These are phyloP conservation scores for Tuber indicum DNA, from an alignment of 495 filamentous ascomycete species.

Conservation along the genomic window DNA sequence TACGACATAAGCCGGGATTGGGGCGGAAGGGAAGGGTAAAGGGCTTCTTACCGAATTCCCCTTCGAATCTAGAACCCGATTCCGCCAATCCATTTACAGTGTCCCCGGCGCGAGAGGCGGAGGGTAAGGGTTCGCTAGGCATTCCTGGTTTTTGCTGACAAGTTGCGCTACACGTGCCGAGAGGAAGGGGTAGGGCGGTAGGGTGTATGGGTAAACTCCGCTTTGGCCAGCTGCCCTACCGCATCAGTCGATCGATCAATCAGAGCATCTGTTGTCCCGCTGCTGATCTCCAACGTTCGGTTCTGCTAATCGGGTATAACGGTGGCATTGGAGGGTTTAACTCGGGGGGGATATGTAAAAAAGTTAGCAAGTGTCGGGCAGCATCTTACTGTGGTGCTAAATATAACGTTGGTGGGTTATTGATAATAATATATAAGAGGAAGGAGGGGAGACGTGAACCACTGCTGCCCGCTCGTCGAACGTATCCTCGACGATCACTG, in stretches of 20 bases:
- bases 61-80: neutral
- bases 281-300: neutral
- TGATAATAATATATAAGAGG: neutral
- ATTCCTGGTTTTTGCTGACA: neutral
- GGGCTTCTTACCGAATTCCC: neutral
- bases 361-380: neutral
- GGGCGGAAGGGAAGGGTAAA: neutral
- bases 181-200: neutral
- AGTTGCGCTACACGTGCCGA: neutral
- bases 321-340: neutral
- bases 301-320: neutral
- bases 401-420: neutral
- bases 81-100: neutral
- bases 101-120: neutral
- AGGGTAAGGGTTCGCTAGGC: neutral
- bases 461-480: neutral
- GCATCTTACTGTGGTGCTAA: slow-evolving; percentile 1
- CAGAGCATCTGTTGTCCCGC: neutral
- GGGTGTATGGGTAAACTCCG: neutral
- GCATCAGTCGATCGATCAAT: neutral
- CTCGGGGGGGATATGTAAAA: neutral
- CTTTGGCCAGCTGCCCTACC: neutral
- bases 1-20: neutral
- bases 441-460: neutral
- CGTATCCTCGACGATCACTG: neutral